A percentile compares a stretch with the other conserved stretches of the same genome.
These are phyloP conservation scores for Akanthomyces dipterigenus DNA, from an alignment of 2,329 filamentous ascomycete genomes.

Conservation along the genomic window DNA sequence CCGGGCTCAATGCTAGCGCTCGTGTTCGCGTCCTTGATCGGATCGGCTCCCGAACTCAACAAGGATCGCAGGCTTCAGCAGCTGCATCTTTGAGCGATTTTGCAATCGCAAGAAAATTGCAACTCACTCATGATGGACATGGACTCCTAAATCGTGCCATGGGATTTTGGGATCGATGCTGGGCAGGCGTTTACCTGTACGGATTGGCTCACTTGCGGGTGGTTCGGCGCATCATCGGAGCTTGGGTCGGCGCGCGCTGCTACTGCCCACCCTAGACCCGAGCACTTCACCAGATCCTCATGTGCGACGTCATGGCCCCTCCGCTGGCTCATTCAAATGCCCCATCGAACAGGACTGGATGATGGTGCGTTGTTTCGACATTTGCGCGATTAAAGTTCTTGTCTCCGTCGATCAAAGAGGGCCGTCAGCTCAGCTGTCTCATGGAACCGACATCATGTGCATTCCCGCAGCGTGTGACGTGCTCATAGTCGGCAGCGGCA, in stretches of 20 bases:
- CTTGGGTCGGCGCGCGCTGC: background rate
- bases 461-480: conserved; percentile 24
- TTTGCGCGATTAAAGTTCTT: conserved; percentile 3
- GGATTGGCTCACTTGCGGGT: background rate
- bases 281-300: background rate
- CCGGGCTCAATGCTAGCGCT: background rate
- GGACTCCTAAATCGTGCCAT: background rate
- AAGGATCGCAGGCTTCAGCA: background rate
- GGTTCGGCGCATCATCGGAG: conserved; percentile 2
- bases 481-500: conserved; percentile 55
- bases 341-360: background rate
- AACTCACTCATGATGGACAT: background rate
- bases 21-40: conserved; percentile 8
- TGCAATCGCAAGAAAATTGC: background rate
- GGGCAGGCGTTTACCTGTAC: background rate
- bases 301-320: background rate
- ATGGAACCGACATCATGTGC: background rate
- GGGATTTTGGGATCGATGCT: background rate
- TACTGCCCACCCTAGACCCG: background rate
- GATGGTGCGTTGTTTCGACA: background rate
- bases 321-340: background rate
- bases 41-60: background rate
- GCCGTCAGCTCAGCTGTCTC: background rate
- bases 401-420: background rate
- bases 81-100: background rate